Base-by-base conservation (phyloP, 768 basidiomycete species). In the Galerina marginata region DNA sequence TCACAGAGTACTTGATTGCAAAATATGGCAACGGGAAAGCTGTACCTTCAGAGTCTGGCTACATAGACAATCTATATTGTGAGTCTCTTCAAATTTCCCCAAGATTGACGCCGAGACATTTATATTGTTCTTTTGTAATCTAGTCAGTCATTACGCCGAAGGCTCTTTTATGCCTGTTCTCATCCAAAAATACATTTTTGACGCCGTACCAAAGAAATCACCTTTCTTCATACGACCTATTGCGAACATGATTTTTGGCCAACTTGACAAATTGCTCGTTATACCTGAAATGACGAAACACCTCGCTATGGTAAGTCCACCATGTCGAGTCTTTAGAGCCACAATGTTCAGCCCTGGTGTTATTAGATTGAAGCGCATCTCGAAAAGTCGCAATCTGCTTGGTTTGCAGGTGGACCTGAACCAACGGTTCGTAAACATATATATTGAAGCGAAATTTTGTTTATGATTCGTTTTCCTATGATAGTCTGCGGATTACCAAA, bases 71-170 rank as follows among this genome's bases (percentile, higher is more conserved):
- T 61, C 54, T 79, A 4, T 80, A 78, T 62, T 79, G 78, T 75
- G 44, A 54, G 65, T 20, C 1, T 11, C 7, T 23, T 42, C 38
- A 20, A 20, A 45, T 20, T 16, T 5, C 20, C 36, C 2, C 26
- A 14, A 33, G 36, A 9, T 11, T 37, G 1, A 14, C 16, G 12
- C n/a, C 26, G 9, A 26, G 40, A n/a, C 26, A 40, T 20, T 42
- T 45, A 29, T 9, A 20, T 2, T 20, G 20, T 12, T 36, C 33
- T 33, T 15, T 25, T 25, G 20, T 5, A 15, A 15, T 43, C 16
- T 58, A 81, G 78, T 74, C 60, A 68, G 69, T 6, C 79, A 81
- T 61, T 81, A 77, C 56, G 65, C 79, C 1, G 80, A 80, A 65
- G 78, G 76, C 12, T 75, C 79, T 11, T 56, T 80, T 9, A 77